A percentile compares a stretch with the other conserved stretches of the same genome.
phyloP scores from a whole-genome alignment of 1,284 basidiomycete genomes.

The Cutaneotrichosporon daszewskae region DNA sequence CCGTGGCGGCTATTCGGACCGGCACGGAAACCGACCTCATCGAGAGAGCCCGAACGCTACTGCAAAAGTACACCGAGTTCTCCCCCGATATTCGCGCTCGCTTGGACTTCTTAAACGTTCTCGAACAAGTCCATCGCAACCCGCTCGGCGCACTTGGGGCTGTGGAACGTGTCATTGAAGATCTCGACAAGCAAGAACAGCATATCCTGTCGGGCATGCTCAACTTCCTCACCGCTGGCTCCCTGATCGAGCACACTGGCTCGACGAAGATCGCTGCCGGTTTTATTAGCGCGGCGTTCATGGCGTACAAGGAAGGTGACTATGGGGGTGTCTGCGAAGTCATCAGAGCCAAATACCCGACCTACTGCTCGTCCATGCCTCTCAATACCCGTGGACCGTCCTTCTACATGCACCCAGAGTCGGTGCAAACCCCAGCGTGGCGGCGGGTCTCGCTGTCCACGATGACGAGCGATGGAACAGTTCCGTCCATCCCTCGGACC shows the following conservation, averaged over 20 bases:
- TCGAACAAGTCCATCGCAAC: constrained; percentile 1
- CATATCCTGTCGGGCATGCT: constrained; percentile 20
- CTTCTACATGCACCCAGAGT: too few relatives aligned
- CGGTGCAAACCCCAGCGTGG: too few relatives aligned
- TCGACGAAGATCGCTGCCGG: constrained; percentile 15
- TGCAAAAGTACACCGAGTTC: constrained; percentile 5
- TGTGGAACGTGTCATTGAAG: constrained; percentile 18
- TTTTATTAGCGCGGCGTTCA: constrained; percentile 15
- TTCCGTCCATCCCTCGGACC: too few relatives aligned
- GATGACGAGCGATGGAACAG: too few relatives aligned
- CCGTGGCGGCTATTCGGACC: constrained; percentile 13
- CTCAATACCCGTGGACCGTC: too few relatives aligned
- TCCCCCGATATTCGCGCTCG: constrained; percentile 11
- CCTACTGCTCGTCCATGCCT: not conserved
- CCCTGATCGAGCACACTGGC: constrained; percentile 11
- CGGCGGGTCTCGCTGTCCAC: too few relatives aligned
- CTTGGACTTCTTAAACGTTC: constrained; percentile 5
- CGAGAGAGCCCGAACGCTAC: not conserved
- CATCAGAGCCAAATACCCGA: too few relatives aligned
- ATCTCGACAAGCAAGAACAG: constrained; percentile 11
- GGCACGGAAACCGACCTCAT: constrained; percentile 4
- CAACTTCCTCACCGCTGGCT: constrained; percentile 16
- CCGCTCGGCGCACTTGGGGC: constrained; percentile 6
- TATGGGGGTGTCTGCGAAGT: constrained; percentile 18
- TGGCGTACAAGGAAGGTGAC: constrained; percentile 8